Conservation (phyloP, 83 land plant species). For the Picea abies region DNA sequence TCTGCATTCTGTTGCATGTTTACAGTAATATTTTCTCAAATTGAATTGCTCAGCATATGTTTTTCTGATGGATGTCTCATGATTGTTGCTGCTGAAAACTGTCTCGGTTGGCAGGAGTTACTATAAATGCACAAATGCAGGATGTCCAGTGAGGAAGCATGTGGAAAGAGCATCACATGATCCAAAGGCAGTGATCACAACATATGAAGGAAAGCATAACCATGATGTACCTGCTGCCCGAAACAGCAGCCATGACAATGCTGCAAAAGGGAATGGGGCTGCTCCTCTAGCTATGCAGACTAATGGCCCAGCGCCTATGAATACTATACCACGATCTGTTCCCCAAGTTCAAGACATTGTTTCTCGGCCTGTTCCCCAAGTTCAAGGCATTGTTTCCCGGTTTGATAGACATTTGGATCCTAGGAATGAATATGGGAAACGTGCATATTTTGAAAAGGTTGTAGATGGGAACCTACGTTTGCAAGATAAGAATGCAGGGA, state of each 20-base stretch:
- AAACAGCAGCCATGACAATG: constrained; percentile 21
- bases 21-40: not conserved
- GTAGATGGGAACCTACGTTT: not conserved
- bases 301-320: constrained; percentile 10
- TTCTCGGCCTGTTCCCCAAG: constrained; percentile 14
- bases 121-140: constrained; percentile 63
- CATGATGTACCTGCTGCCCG: constrained; percentile 63
- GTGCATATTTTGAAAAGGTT: not conserved
- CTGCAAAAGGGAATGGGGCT: constrained; percentile 1
- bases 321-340: constrained; percentile 8
- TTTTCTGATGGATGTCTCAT: not conserved
- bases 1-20: not conserved
- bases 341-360: constrained; percentile 14
- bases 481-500: constrained; percentile 11
- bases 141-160: constrained; percentile 70
- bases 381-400: constrained; percentile 9
- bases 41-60: not conserved
- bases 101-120: constrained; percentile 50
- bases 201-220: constrained; percentile 68
- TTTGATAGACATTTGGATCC: constrained; percentile 11
- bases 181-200: constrained; percentile 62
- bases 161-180: constrained; percentile 70
- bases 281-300: constrained; percentile 6
- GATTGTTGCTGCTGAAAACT: not conserved
- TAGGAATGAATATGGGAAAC: constrained; percentile 7